Evolutionary conservation across 202 grass and related monocot species (phyloP).

Genomic region (Elaeis oleifera): DNA sequence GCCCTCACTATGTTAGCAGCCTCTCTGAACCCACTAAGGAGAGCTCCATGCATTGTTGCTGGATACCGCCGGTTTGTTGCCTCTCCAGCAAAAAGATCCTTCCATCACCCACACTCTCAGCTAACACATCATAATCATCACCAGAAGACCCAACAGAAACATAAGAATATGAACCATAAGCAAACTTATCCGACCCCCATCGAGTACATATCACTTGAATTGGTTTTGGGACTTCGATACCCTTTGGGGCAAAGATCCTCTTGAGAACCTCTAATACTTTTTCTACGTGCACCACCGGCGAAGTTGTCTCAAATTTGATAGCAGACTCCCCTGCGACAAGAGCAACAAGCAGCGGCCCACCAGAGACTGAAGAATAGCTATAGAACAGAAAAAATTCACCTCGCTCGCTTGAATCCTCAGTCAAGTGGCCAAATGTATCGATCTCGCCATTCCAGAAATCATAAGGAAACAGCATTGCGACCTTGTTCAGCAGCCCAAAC

Average conservation of each 20-base stretch:
- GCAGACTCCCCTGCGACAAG: constrained; percentile 95
- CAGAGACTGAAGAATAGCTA: constrained; percentile 90
- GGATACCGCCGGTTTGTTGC: constrained; percentile 90
- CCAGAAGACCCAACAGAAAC: constrained; percentile 79
- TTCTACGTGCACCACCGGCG: constrained; percentile 52
- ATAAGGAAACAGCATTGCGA: constrained; percentile 67
- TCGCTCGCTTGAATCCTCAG: constrained; percentile 51
- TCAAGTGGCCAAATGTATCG: constrained; percentile 96
- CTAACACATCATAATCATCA: constrained; percentile 96
- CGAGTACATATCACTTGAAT: constrained; percentile 80
- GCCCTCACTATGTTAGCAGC: constrained; percentile 78
- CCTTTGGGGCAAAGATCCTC: constrained; percentile 82
- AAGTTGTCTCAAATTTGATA: constrained; percentile 65
- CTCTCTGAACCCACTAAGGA: constrained; percentile 91
- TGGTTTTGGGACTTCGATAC: constrained; percentile 71
- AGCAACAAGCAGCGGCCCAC: constrained; percentile 74
- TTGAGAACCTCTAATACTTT: constrained; percentile 64
- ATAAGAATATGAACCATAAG: constrained; percentile 89
- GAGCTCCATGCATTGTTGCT: constrained; percentile 94
- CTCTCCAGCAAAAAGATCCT: constrained; percentile 95
- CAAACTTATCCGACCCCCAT: constrained; percentile 82
- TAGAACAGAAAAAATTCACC: constrained; percentile 96
- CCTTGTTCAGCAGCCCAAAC: constrained; percentile 92
- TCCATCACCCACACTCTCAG: constrained; percentile 55
- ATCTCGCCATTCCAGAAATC: constrained; percentile 80